These are phyloP conservation scores for Hypoxylon sp. DNA, from an alignment of 2,329 filamentous ascomycete species.

Conservation along the genomic window DNA sequence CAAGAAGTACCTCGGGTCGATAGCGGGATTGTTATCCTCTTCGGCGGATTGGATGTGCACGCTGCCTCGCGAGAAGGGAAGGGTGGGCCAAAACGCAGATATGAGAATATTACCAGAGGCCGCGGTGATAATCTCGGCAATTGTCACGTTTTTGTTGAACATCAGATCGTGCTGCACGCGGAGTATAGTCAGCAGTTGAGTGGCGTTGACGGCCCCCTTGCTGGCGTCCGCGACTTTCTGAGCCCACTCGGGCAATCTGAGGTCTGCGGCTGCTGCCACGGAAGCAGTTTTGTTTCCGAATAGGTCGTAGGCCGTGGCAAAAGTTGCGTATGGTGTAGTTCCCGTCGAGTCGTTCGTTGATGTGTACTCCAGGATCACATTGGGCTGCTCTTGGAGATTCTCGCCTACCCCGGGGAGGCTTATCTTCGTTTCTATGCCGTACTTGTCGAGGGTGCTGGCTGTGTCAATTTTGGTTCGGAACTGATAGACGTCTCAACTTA, in stretches of 20 bases:
- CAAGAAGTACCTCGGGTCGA: constrained; percentile 50
- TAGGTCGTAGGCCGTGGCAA: constrained; percentile 47
- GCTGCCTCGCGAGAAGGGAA: constrained; percentile 53
- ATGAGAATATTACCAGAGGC: constrained; percentile 43
- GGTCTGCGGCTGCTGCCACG: constrained; percentile 40
- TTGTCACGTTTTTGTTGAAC: constrained; percentile 54
- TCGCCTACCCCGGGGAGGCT: constrained; percentile 61
- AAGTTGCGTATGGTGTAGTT: constrained; percentile 45
- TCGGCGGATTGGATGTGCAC: constrained; percentile 52
- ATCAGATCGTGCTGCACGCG: constrained; percentile 58
- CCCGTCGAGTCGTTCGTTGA: constrained; percentile 35
- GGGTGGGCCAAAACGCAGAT: constrained; percentile 50
- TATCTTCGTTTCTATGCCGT: constrained; percentile 54
- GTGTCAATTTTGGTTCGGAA: constrained; percentile 22
- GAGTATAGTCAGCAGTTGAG: constrained; percentile 52
- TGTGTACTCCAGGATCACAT: constrained; percentile 40
- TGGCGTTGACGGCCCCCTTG: constrained; percentile 41
- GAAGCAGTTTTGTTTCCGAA: constrained; percentile 44
- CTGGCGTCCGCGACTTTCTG: constrained; percentile 40
- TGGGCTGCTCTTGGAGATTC: constrained; percentile 61
- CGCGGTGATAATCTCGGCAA: constrained; percentile 57
- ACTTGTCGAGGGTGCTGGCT: constrained; percentile 49
- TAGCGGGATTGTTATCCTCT: constrained; percentile 47
- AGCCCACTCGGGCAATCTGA: constrained; percentile 46
- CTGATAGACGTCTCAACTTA: constrained; percentile 23